phyloP scores from a whole-genome alignment of 2,329 filamentous ascomycete genomes.

The Diaporthe sp. region DNA sequence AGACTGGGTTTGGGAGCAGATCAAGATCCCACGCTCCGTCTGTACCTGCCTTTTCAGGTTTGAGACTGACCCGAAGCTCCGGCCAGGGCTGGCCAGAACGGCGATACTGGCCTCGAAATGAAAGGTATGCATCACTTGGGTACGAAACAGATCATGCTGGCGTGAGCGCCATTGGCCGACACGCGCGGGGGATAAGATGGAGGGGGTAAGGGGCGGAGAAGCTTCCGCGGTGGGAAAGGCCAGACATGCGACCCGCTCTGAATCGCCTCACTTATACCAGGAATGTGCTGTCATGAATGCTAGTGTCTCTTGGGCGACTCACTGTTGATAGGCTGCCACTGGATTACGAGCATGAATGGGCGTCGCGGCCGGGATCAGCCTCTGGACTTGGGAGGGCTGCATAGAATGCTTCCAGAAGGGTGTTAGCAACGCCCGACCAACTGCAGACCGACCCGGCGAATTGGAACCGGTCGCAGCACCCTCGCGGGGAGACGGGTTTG shows the following conservation, averaged over 20 bases:
- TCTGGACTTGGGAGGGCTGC: background rate
- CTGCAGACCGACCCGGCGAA: conserved; percentile 20
- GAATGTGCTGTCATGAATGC: background rate
- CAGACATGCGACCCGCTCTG: background rate
- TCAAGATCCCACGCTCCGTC: background rate
- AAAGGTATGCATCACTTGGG: background rate
- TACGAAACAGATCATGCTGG: background rate
- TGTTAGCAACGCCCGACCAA: conserved; percentile 1
- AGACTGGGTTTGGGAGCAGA: background rate
- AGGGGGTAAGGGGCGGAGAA: background rate
- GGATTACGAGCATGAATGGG: background rate
- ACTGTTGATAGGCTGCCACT: background rate
- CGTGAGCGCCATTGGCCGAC: background rate
- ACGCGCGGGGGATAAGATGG: background rate
- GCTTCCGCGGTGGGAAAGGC: conserved; percentile 24
- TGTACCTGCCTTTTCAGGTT: conserved; percentile 21
- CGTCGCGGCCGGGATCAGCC: background rate
- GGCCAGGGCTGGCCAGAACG: background rate
- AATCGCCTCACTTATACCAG: conserved; percentile 5
- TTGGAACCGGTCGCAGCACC: conserved; percentile 3
- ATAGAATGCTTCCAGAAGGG: conserved; percentile 18
- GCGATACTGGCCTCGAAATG: background rate
- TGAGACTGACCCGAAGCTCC: background rate
- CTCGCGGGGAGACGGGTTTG: conserved; percentile 7
- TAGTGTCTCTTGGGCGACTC: background rate